Evolutionary conservation across 768 basidiomycete species (phyloP).

Genomic region (Suillus spraguei): DNA sequence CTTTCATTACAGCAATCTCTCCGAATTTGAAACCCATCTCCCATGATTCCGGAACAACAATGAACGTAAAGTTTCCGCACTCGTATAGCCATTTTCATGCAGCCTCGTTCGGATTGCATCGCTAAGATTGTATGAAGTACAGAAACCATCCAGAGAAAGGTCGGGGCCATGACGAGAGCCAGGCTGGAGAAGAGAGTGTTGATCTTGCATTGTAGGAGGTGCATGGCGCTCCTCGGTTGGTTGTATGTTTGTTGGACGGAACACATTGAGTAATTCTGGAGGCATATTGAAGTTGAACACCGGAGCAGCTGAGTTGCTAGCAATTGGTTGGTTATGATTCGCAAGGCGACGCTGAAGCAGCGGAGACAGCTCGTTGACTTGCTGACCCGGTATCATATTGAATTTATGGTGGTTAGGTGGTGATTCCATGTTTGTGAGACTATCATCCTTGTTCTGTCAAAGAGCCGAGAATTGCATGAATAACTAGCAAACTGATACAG

Average conservation of each 20-base stretch:
- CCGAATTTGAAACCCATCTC: conserved; percentile 8
- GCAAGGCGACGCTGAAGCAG: background rate
- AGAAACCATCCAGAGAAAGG: background rate
- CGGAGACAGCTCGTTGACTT: background rate
- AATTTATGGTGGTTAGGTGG: background rate
- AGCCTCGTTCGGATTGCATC: background rate
- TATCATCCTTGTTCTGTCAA: background rate
- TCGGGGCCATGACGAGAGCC: background rate
- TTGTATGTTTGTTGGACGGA: background rate
- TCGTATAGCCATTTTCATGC: background rate
- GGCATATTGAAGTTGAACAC: background rate
- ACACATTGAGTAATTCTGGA: background rate
- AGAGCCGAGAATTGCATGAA: too few species aligned
- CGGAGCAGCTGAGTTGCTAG: background rate
- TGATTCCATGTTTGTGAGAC: background rate
- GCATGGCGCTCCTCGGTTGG: background rate
- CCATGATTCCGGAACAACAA: background rate
- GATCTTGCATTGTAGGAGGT: background rate
- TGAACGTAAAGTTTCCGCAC: background rate
- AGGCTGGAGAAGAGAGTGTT: background rate
- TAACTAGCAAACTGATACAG: too few species aligned
- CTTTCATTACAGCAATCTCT: conserved; percentile 6
- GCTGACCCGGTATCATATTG: background rate
- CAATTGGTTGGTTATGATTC: background rate
- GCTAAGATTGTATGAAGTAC: background rate